phyloP scores from a whole-genome alignment of 768 basidiomycete genomes.

The Boletus edulis region DNA sequence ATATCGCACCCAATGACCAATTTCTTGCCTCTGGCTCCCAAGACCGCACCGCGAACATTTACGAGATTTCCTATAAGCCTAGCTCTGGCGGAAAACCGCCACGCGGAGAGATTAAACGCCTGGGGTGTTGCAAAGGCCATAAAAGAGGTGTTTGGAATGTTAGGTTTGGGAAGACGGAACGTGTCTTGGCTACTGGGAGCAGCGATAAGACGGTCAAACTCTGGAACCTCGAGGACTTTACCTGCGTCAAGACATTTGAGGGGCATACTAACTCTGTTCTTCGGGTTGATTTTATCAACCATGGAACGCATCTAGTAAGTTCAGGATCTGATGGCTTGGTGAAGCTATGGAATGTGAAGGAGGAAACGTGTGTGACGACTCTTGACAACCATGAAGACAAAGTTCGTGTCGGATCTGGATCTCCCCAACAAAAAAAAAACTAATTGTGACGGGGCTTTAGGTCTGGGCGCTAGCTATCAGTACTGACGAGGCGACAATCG shows the following conservation, averaged over 20 bases:
- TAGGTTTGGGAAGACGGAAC: conserved; percentile 79
- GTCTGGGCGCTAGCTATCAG: conserved; percentile 95
- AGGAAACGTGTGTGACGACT: conserved; percentile 84
- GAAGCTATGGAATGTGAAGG: conserved; percentile 90
- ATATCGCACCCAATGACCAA: conserved; percentile 85
- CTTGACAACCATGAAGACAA: conserved; percentile 98
- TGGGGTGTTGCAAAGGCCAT: conserved; percentile 94
- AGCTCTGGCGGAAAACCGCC: conserved; percentile 41
- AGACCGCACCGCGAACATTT: conserved; percentile 92
- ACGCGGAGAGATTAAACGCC: conserved; percentile 66
- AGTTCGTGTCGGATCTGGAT: conserved; percentile 41
- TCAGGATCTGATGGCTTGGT: conserved; percentile 93
- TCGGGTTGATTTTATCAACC: conserved; percentile 85
- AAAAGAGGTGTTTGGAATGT: conserved; percentile 97
- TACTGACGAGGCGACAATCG: conserved; percentile 76
- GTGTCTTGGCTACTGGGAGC: conserved; percentile 88
- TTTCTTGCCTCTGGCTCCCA: conserved; percentile 93
- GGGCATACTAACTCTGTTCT: conserved; percentile 97
- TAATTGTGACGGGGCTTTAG: conserved; percentile 39
- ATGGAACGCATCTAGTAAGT: conserved; percentile 83
- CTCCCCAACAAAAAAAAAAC: not conserved
- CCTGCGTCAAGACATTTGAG: conserved; percentile 95
- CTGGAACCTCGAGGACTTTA: conserved; percentile 92
- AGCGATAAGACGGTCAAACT: conserved; percentile 93
- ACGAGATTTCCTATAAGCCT: conserved; percentile 60